Conservation (phyloP, 805 yeast genomes). For the Ogataea pini region DNA sequence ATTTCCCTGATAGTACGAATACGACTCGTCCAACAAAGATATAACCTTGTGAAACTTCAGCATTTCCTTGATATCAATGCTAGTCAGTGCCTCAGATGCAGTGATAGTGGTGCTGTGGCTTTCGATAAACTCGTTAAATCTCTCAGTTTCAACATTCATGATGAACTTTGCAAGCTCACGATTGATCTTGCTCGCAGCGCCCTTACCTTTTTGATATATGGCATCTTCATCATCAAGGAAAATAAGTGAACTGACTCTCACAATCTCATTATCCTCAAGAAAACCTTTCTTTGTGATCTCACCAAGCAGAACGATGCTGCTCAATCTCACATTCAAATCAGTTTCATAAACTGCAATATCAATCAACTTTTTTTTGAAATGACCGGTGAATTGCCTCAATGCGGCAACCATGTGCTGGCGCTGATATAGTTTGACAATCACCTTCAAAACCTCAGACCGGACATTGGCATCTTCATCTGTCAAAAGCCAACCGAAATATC, state of each 20-base stretch:
- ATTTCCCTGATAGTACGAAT: conserved; percentile 23
- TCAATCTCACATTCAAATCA: conserved; percentile 54
- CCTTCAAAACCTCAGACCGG: conserved; percentile 62
- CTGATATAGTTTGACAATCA: conserved; percentile 50
- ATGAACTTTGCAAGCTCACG: conserved; percentile 59
- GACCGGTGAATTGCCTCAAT: conserved; percentile 74
- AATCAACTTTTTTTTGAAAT: conserved; percentile 64
- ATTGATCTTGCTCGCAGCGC: conserved; percentile 31
- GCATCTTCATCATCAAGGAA: conserved; percentile 36
- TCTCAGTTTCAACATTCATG: conserved; percentile 43
- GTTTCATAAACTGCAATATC: conserved; percentile 61
- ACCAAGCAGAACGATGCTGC: conserved; percentile 51
- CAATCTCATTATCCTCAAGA: conserved; percentile 57
- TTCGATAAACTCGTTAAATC: conserved; percentile 40
- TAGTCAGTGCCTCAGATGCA: conserved; percentile 18
- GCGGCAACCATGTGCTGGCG: conserved; percentile 54
- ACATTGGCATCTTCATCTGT: conserved; percentile 68
- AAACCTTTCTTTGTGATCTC: conserved; percentile 63
- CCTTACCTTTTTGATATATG: conserved; percentile 27
- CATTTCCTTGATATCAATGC: conserved; percentile 32
- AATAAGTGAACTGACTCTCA: conserved; percentile 16
- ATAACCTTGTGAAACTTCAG: conserved; percentile 33
- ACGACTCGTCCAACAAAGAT: conserved; percentile 33
- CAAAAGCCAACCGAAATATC: conserved; percentile 82
- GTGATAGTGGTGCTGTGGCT: conserved; percentile 36